A percentile compares a stretch with the other conserved stretches of the same genome.
These are phyloP conservation scores for Fomitopsis serialis DNA, from an alignment of 768 basidiomycete genomes.

Conservation along the genomic window DNA sequence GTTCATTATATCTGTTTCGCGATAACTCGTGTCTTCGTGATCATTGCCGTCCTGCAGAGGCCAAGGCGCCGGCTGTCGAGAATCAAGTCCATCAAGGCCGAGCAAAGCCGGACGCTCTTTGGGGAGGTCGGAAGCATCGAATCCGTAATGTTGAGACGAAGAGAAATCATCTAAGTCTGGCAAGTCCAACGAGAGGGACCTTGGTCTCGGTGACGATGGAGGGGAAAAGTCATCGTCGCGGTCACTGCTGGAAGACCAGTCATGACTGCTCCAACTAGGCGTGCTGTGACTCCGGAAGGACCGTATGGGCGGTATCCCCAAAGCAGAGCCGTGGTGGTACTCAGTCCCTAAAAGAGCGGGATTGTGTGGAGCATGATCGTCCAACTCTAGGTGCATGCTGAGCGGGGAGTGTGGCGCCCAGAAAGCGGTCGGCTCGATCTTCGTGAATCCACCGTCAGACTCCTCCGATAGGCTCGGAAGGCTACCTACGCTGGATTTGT, in stretches of 20 bases:
- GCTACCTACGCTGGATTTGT: slow-evolving; percentile 1
- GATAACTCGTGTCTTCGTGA: neutral
- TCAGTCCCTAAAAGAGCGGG: neutral
- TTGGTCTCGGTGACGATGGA: slow-evolving; percentile 9
- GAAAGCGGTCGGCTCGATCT: slow-evolving; percentile 15
- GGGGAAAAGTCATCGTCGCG: slow-evolving; percentile 5
- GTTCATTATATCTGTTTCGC: slow-evolving; percentile 2
- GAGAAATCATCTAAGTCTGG: neutral
- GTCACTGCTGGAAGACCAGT: slow-evolving; percentile 12
- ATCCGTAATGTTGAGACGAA: neutral
- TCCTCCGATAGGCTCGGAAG: neutral
- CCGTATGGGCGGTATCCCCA: slow-evolving; percentile 1
- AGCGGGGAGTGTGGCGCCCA: slow-evolving; percentile 13
- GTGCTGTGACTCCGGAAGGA: slow-evolving; percentile 3
- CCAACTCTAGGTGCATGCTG: slow-evolving; percentile 8
- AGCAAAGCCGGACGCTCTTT: slow-evolving; percentile 1
- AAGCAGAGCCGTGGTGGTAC: neutral
- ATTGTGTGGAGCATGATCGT: slow-evolving; percentile 4
- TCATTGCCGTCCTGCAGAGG: neutral
- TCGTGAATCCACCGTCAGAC: neutral
- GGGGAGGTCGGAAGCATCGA: neutral
- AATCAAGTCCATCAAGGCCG: slow-evolving; percentile 1
- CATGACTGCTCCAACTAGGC: slow-evolving; percentile 7
- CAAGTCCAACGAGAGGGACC: slow-evolving; percentile 1
- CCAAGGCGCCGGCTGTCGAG: neutral